A percentile compares a stretch with the other conserved stretches of the same genome.
Conservation (phyloP, 148 eudicot genomes). For the Fagopyrum homotropicum region DNA sequence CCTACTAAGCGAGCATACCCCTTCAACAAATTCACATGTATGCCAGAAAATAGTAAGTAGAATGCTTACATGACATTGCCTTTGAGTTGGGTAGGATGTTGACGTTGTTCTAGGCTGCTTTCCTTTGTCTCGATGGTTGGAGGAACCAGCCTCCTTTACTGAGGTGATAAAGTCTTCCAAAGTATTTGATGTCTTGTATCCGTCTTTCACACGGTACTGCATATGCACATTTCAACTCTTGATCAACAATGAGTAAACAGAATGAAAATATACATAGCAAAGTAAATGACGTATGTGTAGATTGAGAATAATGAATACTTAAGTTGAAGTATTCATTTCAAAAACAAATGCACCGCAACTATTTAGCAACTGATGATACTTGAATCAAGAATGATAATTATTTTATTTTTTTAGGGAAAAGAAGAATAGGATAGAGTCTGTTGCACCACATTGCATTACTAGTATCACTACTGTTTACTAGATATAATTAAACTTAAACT, state of each 20-base stretch:
- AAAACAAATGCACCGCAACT: neutral
- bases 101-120: conserved; percentile 36
- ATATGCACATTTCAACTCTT: conserved; percentile 5
- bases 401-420: neutral
- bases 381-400: neutral
- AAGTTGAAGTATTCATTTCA: neutral
- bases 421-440: neutral
- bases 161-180: conserved; percentile 40
- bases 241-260: neutral
- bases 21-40: neutral
- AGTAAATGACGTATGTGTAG: neutral
- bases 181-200: conserved; percentile 28
- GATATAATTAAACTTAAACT: neutral
- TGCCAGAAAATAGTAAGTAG: neutral
- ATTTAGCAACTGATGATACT: neutral
- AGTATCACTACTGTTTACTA: neutral
- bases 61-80: conserved; percentile 54
- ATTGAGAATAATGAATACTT: neutral
- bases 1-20: neutral
- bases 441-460: neutral
- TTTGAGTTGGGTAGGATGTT: conserved; percentile 30
- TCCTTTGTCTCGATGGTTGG: conserved; percentile 22
- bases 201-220: conserved; percentile 34
- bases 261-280: neutral
- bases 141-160: conserved; percentile 28